Evolutionary conservation across 306 rosid species (phyloP).

Genomic region (Dalbergia oliveri): DNA sequence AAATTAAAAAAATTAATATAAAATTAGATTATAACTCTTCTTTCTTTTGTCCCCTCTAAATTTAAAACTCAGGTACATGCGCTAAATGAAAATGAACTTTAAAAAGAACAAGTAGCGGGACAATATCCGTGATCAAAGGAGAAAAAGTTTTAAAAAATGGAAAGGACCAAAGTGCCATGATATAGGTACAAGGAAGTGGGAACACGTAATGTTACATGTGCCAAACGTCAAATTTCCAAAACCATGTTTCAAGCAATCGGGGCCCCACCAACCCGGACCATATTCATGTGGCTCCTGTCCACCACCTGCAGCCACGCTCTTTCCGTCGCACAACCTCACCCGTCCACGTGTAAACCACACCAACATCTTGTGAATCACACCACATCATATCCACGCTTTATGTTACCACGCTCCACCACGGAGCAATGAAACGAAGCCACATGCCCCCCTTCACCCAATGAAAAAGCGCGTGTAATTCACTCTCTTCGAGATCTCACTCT

Average conservation of each 20-base stretch:
- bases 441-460: background rate
- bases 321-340: background rate
- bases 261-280: slow-evolving; percentile 8
- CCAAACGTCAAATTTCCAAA: background rate
- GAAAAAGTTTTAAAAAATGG: too few species aligned
- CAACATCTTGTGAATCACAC: background rate
- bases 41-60: too few species aligned
- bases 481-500: background rate
- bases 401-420: background rate
- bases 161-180: too few species aligned
- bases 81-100: too few species aligned
- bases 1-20: too few species aligned
- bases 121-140: too few species aligned
- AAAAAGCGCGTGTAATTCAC: background rate
- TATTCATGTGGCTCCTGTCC: slow-evolving; percentile 38
- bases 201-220: too few species aligned
- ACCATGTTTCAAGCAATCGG: background rate
- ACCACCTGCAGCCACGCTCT: background rate
- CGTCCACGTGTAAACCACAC: slow-evolving; percentile 35
- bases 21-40: too few species aligned
- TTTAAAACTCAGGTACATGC: too few species aligned
- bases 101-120: too few species aligned
- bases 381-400: background rate
- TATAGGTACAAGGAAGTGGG: too few species aligned
- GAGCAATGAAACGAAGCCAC: background rate